A percentile compares a stretch with the other conserved stretches of the same genome.
These are phyloP conservation scores for Penicillium maclennaniae DNA, from an alignment of 495 filamentous ascomycete genomes.

Conservation along the genomic window DNA sequence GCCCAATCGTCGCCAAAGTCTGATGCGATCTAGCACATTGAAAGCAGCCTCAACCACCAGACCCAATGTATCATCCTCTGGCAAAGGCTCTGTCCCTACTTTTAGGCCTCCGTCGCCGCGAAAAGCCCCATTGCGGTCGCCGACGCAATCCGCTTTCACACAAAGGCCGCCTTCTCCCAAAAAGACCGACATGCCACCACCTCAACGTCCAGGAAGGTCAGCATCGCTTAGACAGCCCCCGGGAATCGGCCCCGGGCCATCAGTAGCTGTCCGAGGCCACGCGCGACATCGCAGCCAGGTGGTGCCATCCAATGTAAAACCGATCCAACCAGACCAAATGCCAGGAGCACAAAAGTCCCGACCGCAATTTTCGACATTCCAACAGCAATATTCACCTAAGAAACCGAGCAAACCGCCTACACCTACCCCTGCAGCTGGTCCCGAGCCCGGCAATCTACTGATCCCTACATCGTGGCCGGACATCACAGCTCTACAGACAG, in stretches of 20 bases:
- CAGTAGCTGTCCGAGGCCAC: slow-evolving; percentile 26
- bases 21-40: slow-evolving; percentile 29
- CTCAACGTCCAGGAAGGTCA: slow-evolving; percentile 34
- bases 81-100: slow-evolving; percentile 19
- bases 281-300: slow-evolving; percentile 39
- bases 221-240: slow-evolving; percentile 41
- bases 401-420: slow-evolving; percentile 60
- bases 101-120: slow-evolving; percentile 29
- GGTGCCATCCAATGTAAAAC: slow-evolving; percentile 16
- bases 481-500: slow-evolving; percentile 60
- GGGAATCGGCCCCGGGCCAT: slow-evolving; percentile 8
- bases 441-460: slow-evolving; percentile 14
- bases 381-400: slow-evolving; percentile 66
- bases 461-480: slow-evolving; percentile 51
- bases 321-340: slow-evolving; percentile 11
- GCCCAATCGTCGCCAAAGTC: slow-evolving; percentile 32
- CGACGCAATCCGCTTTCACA: slow-evolving; percentile 9
- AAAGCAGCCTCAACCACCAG: slow-evolving; percentile 17
- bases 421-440: slow-evolving; percentile 16
- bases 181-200: slow-evolving; percentile 39
- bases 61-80: slow-evolving; percentile 14
- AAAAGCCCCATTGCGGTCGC: slow-evolving; percentile 18
- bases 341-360: slow-evolving; percentile 31
- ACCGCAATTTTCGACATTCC: slow-evolving; percentile 60
- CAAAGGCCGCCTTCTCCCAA: slow-evolving; percentile 32